Percentiles rank a stretch among this genome's conserved stretches.
phyloP scores from a whole-genome alignment of 2,329 filamentous ascomycete species.

The Meredithiella fracta region DNA sequence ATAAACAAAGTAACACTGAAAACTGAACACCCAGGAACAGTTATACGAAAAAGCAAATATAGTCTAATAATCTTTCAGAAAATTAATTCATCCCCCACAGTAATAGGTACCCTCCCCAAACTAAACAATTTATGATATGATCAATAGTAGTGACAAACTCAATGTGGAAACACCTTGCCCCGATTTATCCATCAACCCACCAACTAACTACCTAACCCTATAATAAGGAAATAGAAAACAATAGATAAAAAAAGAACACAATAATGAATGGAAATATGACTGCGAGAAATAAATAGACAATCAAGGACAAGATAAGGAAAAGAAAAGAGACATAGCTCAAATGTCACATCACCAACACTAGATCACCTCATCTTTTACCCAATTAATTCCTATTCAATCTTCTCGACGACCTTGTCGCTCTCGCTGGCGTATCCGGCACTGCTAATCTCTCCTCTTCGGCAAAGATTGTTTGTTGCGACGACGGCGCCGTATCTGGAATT shows the following conservation, averaged over 20 bases:
- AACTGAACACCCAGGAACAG: no score
- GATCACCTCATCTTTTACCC: neutral
- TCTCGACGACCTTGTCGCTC: constrained; percentile 11
- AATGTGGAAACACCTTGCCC: neutral
- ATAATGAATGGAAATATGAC: neutral
- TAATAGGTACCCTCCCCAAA: neutral
- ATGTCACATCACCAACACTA: neutral
- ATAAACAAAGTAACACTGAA: no score
- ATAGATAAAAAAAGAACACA: neutral
- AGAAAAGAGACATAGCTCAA: neutral
- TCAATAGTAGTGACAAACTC: neutral
- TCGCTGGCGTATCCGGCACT: neutral
- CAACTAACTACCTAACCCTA: neutral
- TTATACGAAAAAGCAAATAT: no score
- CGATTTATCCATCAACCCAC: neutral
- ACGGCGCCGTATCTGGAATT: neutral
- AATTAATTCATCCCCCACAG: neutral
- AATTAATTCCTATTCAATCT: constrained; percentile 9
- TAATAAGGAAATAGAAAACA: neutral
- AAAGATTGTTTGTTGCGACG: neutral
- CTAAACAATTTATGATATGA: neutral
- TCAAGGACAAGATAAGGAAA: no score
- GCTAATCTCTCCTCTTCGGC: neutral
- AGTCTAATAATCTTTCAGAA: neutral
- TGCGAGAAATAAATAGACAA: neutral